Evolutionary conservation across 1,139 yeast genomes (phyloP), one percentile per base, ranked within the genome.

Genomic region (Geotrichum bryndzae): DNA sequence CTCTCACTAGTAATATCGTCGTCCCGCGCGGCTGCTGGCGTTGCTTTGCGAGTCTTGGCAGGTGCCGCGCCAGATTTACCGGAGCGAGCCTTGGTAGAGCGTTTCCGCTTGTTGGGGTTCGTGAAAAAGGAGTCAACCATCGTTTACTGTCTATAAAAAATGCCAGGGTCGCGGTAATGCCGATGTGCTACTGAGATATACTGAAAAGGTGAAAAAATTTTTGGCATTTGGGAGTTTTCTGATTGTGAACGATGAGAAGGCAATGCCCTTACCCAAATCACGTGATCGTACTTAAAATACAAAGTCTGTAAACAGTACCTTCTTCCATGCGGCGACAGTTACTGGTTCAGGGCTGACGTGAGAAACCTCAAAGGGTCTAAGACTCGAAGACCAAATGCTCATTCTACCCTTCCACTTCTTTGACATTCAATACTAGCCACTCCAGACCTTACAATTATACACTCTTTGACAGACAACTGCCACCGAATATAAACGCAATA

Each of bases 71-170:
- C 41, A 10, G 53, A 13, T 25, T 18, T 52, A 6, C 45, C 41
- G 15, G 18, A 53, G 3, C 38, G 31, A 13, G 56, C 18, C 13
- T 61, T 51, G 18, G 63, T 56, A 29, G 64, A 31, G 59, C 63
- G 62, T 51, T 66, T 61, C 62, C 66, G 64, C 59, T 68, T 69
- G 53, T 66, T 63, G 27, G 73, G 71, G 58, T 65, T 68, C 46
- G 69, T 70, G 58, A 71, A 71, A 64, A 71, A 71, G 56, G 72
- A 68, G 61, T 71, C 74, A 56, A 70, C 73, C 73, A 70, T 69
- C 22, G 38, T 66, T 7, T 52, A 59, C 54, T 38, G 55, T 57
- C 46, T 41, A 41, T 41, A n/a, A 41, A 10, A 41, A 7, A 18
- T 41, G 48, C 48, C 23, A 18, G 48, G 45, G 18, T 41, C 18